phyloP scores from a whole-genome alignment of 257 asterid genomes.

The Anisodus tanguticus region DNA sequence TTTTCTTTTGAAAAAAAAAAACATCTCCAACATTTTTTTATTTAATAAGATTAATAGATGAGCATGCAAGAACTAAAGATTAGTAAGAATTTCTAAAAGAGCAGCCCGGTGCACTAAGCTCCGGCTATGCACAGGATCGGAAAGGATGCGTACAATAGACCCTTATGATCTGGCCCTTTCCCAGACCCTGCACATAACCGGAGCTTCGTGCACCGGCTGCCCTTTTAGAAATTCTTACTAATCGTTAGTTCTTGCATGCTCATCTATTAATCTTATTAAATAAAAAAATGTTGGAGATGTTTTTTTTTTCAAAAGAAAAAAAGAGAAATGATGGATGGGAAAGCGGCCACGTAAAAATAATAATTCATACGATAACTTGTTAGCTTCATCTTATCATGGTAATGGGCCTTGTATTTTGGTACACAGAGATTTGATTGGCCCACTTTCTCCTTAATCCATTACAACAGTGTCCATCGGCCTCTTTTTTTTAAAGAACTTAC shows the following conservation, averaged over 20 bases:
- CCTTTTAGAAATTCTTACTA: too few relatives aligned
- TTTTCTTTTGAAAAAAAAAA: too few relatives aligned
- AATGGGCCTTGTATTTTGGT: background rate
- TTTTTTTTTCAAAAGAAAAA: too few relatives aligned
- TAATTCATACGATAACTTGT: background rate
- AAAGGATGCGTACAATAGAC: too few relatives aligned
- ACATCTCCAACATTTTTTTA: too few relatives aligned
- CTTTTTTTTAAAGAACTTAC: background rate
- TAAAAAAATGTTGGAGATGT: too few relatives aligned
- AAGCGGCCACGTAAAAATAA: background rate
- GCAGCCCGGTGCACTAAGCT: too few relatives aligned
- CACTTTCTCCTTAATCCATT: conserved; percentile 9
- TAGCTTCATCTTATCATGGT: background rate
- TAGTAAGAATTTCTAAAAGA: too few relatives aligned
- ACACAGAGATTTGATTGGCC: background rate
- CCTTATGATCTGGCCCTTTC: too few relatives aligned
- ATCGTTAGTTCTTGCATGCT: background rate
- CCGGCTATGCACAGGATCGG: too few relatives aligned
- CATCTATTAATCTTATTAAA: background rate
- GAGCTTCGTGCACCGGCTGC: too few relatives aligned
- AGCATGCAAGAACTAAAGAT: background rate
- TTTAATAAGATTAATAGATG: background rate
- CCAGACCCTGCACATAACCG: too few relatives aligned
- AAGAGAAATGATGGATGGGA: background rate
- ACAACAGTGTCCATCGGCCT: background rate